Conservation (phyloP, 176 grass and related monocot species). For the Oryza australiensis region DNA sequence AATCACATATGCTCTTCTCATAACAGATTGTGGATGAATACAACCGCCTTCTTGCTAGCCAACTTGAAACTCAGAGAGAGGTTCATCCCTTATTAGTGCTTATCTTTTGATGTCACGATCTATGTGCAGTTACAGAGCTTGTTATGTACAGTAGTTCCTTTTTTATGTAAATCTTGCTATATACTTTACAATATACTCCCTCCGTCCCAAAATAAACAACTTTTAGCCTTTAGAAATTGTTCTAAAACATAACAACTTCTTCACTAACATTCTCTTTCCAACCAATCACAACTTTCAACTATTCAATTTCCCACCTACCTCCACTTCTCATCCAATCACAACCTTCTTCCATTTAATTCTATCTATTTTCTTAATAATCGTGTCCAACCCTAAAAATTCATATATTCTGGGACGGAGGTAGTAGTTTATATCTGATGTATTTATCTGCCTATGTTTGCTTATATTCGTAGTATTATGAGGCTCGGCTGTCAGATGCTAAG, state of each 20-base stretch:
- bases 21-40: conserved; percentile 94
- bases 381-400: no score
- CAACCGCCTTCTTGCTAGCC: conserved; percentile 74
- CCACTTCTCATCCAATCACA: no score
- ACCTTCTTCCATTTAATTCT: no score
- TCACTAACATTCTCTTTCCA: no score
- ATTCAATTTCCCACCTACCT: no score
- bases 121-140: not conserved
- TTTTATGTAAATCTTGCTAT: not conserved
- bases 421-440: conserved; percentile 20
- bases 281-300: no score
- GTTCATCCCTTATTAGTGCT: conserved; percentile 40
- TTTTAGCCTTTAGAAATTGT: no score
- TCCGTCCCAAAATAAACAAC: no score
- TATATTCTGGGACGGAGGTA: no score
- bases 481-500: conserved; percentile 67
- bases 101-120: conserved; percentile 1
- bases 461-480: conserved; percentile 75
- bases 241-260: no score
- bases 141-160: not conserved
- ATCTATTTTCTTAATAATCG: no score
- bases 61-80: conserved; percentile 91
- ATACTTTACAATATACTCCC: not conserved
- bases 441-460: conserved; percentile 11
- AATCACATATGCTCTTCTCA: conserved; percentile 15